These are phyloP conservation scores for Cardamine occulta DNA, from an alignment of 345 rosid genomes.

Conservation along the genomic window DNA sequence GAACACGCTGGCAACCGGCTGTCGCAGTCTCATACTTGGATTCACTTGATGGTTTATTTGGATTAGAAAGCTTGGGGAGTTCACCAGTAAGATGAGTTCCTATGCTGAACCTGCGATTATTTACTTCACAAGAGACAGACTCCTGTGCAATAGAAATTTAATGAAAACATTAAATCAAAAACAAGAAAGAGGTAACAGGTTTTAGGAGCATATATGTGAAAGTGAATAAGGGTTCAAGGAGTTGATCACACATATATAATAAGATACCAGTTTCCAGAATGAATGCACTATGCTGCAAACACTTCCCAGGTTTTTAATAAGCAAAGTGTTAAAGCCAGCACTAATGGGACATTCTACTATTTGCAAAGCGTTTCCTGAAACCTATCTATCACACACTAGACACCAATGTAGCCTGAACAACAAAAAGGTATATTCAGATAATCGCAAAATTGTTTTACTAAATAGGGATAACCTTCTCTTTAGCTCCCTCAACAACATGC, in stretches of 20 bases:
- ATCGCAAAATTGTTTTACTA: background rate
- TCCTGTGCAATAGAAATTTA: conserved; percentile 54
- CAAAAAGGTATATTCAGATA: background rate
- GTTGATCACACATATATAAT: background rate
- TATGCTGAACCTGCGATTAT: conserved; percentile 37
- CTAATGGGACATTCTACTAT: background rate
- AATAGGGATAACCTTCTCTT: background rate
- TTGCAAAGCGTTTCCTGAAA: conserved; percentile 13
- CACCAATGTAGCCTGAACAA: conserved; percentile 19
- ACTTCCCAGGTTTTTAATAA: conserved; percentile 5
- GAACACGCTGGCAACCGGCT: conserved; percentile 65
- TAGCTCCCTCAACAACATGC: background rate
- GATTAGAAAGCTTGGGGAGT: conserved; percentile 39
- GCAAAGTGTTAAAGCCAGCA: background rate
- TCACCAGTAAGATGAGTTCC: conserved; percentile 49
- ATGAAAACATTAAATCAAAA: background rate
- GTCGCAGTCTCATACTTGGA: conserved; percentile 47
- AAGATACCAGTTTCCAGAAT: conserved; percentile 6
- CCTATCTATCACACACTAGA: conserved; percentile 25
- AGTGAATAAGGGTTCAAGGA: background rate
- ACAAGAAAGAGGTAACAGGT: conserved; percentile 17
- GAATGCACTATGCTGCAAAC: conserved; percentile 8
- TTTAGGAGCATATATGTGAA: conserved; percentile 17
- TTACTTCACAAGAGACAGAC: conserved; percentile 41
- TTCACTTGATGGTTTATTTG: conserved; percentile 49